These are phyloP conservation scores for Lasiodiplodia citricola DNA, from an alignment of 2,329 filamentous ascomycete species.

Conservation along the genomic window DNA sequence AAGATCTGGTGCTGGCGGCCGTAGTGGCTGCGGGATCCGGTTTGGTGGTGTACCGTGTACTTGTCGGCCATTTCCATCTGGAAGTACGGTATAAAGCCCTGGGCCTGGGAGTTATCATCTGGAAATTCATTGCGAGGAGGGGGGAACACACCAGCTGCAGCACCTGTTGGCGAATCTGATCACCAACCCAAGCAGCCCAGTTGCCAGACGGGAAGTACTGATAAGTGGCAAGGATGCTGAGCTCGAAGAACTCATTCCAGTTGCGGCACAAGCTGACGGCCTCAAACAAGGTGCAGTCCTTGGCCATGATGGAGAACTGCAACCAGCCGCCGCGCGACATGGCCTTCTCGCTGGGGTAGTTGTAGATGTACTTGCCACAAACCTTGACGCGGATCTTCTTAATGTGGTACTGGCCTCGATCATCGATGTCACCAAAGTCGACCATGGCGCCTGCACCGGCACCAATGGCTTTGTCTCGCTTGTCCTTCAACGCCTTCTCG, in stretches of 20 bases:
- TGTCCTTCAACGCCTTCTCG: conserved; percentile 38
- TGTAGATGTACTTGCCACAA: conserved; percentile 57
- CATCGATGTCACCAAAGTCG: conserved; percentile 45
- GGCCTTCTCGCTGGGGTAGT: conserved; percentile 55
- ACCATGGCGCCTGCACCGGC: conserved; percentile 33
- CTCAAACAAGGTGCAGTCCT: conserved; percentile 52
- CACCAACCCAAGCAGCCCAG: conserved; percentile 51
- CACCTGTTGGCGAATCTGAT: conserved; percentile 46
- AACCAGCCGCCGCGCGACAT: conserved; percentile 57
- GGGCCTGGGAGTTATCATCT: conserved; percentile 19
- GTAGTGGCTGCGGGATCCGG: conserved; percentile 40
- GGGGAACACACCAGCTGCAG: conserved; percentile 44
- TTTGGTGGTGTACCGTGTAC: conserved; percentile 39
- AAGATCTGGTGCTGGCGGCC: conserved; percentile 42
- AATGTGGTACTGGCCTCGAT: conserved; percentile 39
- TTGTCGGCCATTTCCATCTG: conserved; percentile 41
- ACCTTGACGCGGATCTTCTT: conserved; percentile 53
- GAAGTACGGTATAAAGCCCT: conserved; percentile 46
- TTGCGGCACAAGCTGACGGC: conserved; percentile 56
- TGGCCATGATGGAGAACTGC: conserved; percentile 58
- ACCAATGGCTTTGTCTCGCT: conserved; percentile 27
- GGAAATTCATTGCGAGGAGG: not conserved
- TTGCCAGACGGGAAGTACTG: conserved; percentile 56
- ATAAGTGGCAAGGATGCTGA: conserved; percentile 53
- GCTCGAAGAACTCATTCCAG: conserved; percentile 58